Evolutionary conservation across 2,329 filamentous ascomycete species (phyloP), one percentile per base, ranked within the genome.

Genomic region (Claviceps fusiformis): DNA sequence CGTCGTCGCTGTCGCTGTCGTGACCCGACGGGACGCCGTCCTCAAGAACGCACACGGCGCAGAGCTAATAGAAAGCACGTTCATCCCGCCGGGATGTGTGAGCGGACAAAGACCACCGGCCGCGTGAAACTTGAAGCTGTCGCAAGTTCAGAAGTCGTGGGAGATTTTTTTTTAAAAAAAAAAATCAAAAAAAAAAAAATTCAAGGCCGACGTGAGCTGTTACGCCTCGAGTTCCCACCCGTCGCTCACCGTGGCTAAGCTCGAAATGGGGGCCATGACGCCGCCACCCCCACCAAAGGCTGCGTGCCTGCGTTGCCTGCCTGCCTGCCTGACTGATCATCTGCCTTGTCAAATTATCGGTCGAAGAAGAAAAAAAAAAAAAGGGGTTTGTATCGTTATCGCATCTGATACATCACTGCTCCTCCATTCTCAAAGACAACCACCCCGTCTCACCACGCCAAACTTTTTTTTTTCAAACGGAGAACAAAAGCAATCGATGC

Each of bases 1-100:
- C 17, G 45, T 45, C 24, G 53, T 19, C 31, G 37, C 52, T 35
- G 43, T 31, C 17, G 37, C 47, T 13, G 24, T 41, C 29, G 54
- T 17, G 13, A 64, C 55, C 53, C 60, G 60, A 31, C 65, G 62
- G 9, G 64, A 60, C 56, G 62, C 63, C 44, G 58, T 57, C 47
- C 66, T 62, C 57, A 68, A 55, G 57, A 69, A 59, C 54, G 64
- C 58, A 57, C 66, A 61, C 43, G 66, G 63, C 52, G 65, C 64
- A 60, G 64, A 62, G 56, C 45, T 11, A 24, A 53, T 48, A 17
- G 47, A 44, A 62, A 62, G 51, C 61, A 64, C 31, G 55, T 58
- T 53, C 56, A 57, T 57, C 50, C 43, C 41, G 10, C n/a, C 48
- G 45, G 37, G n/a, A 37, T 17, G 29, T 17, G 27, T 39, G 27